These are phyloP conservation scores for Pistacia vera DNA, from an alignment of 345 rosid genomes.

Conservation along the genomic window DNA sequence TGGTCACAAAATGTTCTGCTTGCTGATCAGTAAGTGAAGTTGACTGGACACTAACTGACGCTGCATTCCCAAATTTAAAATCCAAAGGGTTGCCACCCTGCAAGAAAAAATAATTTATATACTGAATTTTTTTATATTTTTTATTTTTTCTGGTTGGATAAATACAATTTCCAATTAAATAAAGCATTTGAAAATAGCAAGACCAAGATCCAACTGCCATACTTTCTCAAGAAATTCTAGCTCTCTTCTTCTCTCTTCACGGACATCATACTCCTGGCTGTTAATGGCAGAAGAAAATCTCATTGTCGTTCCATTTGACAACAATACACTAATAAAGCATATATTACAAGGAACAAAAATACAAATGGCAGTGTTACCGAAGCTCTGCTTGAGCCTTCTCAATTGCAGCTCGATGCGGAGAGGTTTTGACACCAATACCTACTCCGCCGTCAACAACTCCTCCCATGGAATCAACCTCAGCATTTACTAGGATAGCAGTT, in stretches of 20 bases:
- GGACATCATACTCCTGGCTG: conserved; percentile 99
- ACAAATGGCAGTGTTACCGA: conserved; percentile 52
- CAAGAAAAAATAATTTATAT: conserved; percentile 26
- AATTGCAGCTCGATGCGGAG: conserved; percentile 86
- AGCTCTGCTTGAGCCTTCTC: conserved; percentile 98
- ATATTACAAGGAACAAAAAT: conserved; percentile 9
- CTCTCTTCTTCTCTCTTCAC: conserved; percentile 94
- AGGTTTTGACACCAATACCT: conserved; percentile 84
- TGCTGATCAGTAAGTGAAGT: conserved; percentile 87
- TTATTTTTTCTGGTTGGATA: background rate
- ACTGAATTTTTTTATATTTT: background rate
- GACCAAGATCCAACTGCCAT: conserved; percentile 34
- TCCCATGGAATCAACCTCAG: conserved; percentile 99
- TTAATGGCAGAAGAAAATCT: conserved; percentile 28
- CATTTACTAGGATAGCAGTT: conserved; percentile 74
- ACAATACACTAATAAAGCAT: background rate
- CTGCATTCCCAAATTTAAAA: conserved; percentile 75
- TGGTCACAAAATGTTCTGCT: conserved; percentile 73
- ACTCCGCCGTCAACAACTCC: conserved; percentile 96
- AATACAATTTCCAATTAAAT: conserved; percentile 4
- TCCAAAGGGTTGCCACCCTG: conserved; percentile 99
- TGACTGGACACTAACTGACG: conserved; percentile 91
- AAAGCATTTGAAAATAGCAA: conserved; percentile 23
- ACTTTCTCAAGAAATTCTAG: conserved; percentile 98
- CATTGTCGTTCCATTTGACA: background rate